phyloP scores from a whole-genome alignment of 306 rosid genomes.

The Astragalus membranaceus region DNA sequence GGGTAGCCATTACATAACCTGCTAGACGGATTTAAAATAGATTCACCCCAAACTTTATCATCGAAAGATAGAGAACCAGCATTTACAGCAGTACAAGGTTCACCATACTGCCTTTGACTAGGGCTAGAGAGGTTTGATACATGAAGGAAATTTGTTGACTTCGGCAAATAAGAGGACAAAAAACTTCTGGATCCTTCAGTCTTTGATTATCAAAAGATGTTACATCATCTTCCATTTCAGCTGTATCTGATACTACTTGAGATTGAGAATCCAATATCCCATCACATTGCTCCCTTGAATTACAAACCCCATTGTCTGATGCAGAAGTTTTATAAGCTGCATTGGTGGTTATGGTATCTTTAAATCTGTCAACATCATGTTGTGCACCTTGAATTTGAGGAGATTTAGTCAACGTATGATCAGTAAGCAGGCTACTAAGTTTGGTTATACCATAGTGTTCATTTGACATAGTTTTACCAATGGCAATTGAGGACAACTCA shows the following conservation, averaged over 20 bases:
- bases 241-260: constrained; percentile 17
- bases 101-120: constrained; percentile 32
- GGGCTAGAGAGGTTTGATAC: constrained; percentile 39
- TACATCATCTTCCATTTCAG: constrained; percentile 76
- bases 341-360: constrained; percentile 29
- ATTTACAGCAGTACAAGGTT: constrained; percentile 37
- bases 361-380: constrained; percentile 36
- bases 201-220: constrained; percentile 83
- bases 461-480: constrained; percentile 29
- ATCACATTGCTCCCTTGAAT: constrained; percentile 47
- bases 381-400: constrained; percentile 38
- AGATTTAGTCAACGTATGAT: constrained; percentile 34
- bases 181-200: constrained; percentile 87
- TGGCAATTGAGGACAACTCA: constrained; percentile 47
- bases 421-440: constrained; percentile 35
- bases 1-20: constrained; percentile 50
- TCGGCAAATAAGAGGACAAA: constrained; percentile 52
- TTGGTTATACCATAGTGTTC: constrained; percentile 35
- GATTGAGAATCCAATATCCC: constrained; percentile 46
- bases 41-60: constrained; percentile 36
- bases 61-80: constrained; percentile 43
- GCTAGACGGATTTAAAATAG: constrained; percentile 38
- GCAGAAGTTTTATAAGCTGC: constrained; percentile 27
- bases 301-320: constrained; percentile 28
- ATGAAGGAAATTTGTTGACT: constrained; percentile 43